Conservation (phyloP, 805 yeast species). For the Isabelozyma heimii region DNA sequence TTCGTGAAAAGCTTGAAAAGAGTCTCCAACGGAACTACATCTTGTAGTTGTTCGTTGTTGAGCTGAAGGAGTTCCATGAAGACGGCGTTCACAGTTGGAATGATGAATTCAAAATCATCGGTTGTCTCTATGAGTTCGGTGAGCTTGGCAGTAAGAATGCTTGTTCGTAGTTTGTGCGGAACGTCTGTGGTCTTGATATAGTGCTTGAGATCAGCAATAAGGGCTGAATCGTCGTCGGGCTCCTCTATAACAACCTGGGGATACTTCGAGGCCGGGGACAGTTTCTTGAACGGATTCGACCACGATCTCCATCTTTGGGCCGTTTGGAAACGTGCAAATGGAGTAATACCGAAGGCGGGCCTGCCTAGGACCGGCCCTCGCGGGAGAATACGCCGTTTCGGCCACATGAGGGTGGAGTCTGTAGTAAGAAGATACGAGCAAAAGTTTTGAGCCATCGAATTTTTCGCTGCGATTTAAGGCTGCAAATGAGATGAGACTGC, state of each 20-base stretch:
- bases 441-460: background rate
- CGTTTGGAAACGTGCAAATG: background rate
- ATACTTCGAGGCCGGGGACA: background rate
- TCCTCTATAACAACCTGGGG: background rate
- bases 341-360: background rate
- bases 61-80: constrained; percentile 13
- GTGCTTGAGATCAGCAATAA: constrained; percentile 18
- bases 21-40: background rate
- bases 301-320: background rate
- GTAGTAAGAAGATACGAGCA: background rate
- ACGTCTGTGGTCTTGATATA: constrained; percentile 25
- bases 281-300: background rate
- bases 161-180: constrained; percentile 13
- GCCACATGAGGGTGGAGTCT: background rate
- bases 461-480: background rate
- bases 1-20: constrained; percentile 11
- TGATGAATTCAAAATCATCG: constrained; percentile 3
- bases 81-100: constrained; percentile 18
- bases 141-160: constrained; percentile 17
- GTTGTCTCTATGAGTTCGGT: constrained; percentile 11
- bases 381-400: background rate
- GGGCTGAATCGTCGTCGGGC: background rate
- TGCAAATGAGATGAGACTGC: background rate
- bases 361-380: background rate
- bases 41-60: background rate